Evolutionary conservation across 1,139 yeast species (phyloP).

Genomic region (Protomyces lactucae-debilis): DNA sequence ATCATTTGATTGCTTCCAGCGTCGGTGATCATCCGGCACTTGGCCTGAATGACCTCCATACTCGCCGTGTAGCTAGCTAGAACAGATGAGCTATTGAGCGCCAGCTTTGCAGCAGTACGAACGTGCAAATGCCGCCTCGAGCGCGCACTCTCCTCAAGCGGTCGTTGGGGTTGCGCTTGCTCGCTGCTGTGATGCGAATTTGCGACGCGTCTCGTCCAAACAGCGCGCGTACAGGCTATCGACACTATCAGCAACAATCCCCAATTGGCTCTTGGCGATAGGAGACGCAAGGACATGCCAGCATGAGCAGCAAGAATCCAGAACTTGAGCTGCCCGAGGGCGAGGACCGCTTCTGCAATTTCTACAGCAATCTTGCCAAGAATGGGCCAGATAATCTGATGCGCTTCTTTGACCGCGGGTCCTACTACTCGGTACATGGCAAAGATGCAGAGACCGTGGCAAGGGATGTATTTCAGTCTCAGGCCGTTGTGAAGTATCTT

Average conservation of each 20-base stretch:
- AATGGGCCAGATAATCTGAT: constrained; percentile 47
- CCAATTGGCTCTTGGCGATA: background rate
- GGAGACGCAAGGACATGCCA: background rate
- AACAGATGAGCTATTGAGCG: background rate
- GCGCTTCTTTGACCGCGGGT: constrained; percentile 64
- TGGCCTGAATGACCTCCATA: background rate
- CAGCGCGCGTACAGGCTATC: no score
- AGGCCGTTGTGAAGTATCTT: constrained; percentile 64
- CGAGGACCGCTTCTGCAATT: constrained; percentile 60
- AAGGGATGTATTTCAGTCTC: constrained; percentile 74
- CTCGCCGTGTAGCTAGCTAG: no score
- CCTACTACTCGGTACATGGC: constrained; percentile 69
- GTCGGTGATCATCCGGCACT: background rate
- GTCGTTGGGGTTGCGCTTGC: background rate
- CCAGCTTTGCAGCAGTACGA: background rate
- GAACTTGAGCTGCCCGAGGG: constrained; percentile 43
- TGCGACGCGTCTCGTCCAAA: no score
- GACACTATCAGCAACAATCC: no score
- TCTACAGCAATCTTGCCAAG: constrained; percentile 51
- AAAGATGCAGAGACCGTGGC: constrained; percentile 78
- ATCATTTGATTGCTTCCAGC: background rate
- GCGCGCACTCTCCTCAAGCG: background rate
- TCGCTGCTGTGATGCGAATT: no score
- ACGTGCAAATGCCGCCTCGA: background rate
- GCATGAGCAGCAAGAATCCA: background rate